Percentiles rank a stretch among this genome's conserved stretches.
phyloP scores from a whole-genome alignment of 1,139 yeast genomes.

The Kluyveromyces sp. region DNA sequence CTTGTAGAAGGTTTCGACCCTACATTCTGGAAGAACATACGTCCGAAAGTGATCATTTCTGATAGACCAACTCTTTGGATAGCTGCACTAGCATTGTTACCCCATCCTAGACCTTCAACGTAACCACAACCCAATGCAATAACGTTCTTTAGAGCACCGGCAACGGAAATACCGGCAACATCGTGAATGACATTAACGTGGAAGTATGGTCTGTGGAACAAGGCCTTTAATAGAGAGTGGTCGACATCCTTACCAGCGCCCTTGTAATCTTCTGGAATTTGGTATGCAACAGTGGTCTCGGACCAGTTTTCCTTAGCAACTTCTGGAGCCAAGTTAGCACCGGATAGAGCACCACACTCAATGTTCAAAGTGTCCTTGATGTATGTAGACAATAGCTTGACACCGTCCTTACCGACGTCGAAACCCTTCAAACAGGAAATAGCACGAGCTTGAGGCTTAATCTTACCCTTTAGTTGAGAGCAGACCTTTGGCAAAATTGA shows the following conservation, averaged over 20 bases:
- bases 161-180: conserved; percentile 87
- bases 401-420: conserved; percentile 72
- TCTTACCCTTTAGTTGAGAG: conserved; percentile 66
- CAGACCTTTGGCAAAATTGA: conserved; percentile 76
- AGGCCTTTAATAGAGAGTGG: conserved; percentile 54
- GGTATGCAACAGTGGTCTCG: conserved; percentile 90
- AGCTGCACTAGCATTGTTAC: conserved; percentile 95
- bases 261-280: conserved; percentile 54
- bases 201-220: conserved; percentile 93
- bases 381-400: conserved; percentile 67
- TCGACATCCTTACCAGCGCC: conserved; percentile 74
- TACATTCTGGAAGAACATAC: conserved; percentile 60
- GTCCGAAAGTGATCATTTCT: conserved; percentile 82
- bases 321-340: conserved; percentile 93
- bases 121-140: conserved; percentile 92
- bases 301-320: conserved; percentile 91
- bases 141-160: conserved; percentile 92
- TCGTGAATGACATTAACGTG: conserved; percentile 85
- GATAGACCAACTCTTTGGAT: conserved; percentile 87
- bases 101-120: conserved; percentile 96
- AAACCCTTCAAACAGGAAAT: conserved; percentile 91
- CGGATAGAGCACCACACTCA: conserved; percentile 89
- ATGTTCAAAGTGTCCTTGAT: conserved; percentile 72
- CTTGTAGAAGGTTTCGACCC: conserved; percentile 73
- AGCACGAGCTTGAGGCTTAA: conserved; percentile 65